A percentile compares a stretch with the other conserved stretches of the same genome.
These are phyloP conservation scores for Chenopodium quinoa DNA, from an alignment of 148 eudicot genomes.

Conservation along the genomic window DNA sequence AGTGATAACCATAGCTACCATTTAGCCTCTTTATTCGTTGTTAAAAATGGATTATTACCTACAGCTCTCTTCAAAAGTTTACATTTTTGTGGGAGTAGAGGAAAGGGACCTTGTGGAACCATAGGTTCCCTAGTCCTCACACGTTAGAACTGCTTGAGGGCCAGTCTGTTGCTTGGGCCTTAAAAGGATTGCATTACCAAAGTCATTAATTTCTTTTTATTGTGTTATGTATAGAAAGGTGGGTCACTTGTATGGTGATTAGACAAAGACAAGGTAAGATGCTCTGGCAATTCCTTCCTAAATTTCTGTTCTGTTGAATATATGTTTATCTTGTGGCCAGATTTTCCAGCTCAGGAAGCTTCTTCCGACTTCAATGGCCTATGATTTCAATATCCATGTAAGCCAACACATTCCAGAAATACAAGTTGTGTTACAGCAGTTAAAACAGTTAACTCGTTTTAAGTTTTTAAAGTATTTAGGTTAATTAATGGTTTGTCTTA, in stretches of 20 bases:
- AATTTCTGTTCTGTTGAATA: background rate
- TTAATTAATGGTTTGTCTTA: background rate
- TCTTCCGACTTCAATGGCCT: conserved; percentile 76
- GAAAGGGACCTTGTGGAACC: background rate
- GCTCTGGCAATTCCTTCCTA: background rate
- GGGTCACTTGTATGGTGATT: background rate
- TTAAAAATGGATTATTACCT: background rate
- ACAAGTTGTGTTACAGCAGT: background rate
- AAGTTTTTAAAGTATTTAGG: background rate
- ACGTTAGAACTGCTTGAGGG: background rate
- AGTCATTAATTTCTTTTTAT: background rate
- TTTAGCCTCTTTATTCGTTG: background rate
- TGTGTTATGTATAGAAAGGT: background rate
- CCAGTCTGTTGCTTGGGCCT: background rate
- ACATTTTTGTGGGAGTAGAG: background rate
- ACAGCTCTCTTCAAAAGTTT: too few species aligned
- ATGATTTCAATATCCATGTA: conserved; percentile 96
- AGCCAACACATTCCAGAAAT: conserved; percentile 30
- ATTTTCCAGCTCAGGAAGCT: conserved; percentile 93
- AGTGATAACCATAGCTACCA: background rate
- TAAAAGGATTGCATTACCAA: background rate
- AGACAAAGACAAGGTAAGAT: background rate
- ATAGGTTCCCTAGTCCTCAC: too few species aligned
- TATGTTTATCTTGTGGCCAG: conserved; percentile 39
- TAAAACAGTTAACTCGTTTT: background rate